phyloP scores from a whole-genome alignment of 164 flowering plant genomes.

The Magnolia sinica region DNA sequence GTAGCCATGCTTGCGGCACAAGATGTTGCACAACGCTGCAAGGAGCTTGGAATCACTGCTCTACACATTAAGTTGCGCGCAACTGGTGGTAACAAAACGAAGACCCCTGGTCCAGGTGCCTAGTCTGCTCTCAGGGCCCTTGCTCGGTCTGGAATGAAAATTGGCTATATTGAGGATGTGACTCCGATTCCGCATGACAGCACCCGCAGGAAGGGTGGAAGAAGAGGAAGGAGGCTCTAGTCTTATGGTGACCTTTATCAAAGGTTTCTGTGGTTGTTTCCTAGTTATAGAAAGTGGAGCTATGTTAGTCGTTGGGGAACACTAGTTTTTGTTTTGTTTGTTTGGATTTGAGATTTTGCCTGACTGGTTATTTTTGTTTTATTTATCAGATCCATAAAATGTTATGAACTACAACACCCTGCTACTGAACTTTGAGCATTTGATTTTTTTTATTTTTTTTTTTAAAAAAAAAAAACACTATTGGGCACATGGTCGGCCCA shows the following conservation, averaged over 20 bases:
- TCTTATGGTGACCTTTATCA: background rate
- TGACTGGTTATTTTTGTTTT: background rate
- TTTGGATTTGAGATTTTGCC: background rate
- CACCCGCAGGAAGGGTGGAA: slow-evolving; percentile 91
- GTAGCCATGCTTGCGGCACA: too few species aligned
- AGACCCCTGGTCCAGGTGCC: slow-evolving; percentile 97
- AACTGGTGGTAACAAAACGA: slow-evolving; percentile 89
- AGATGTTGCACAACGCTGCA: too few species aligned
- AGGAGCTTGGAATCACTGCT: slow-evolving; percentile 87
- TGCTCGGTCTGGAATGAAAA: slow-evolving; percentile 87
- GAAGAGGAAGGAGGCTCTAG: slow-evolving; percentile 84
- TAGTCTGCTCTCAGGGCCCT: slow-evolving; percentile 87
- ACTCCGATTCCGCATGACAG: slow-evolving; percentile 89
- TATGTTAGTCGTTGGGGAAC: too few species aligned
- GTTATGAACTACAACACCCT: background rate
- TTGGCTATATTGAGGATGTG: slow-evolving; percentile 67
- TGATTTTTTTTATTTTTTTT: too few species aligned
- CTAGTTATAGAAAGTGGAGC: background rate
- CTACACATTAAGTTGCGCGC: slow-evolving; percentile 89
- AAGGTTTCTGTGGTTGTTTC: background rate
- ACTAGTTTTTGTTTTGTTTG: background rate
- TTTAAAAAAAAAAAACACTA: too few species aligned
- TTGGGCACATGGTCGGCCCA: too few species aligned
- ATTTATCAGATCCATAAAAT: background rate
- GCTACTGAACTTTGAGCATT: too few species aligned